Base-by-base conservation (phyloP, 768 basidiomycete genomes). In the Tephrocybe rancida region DNA sequence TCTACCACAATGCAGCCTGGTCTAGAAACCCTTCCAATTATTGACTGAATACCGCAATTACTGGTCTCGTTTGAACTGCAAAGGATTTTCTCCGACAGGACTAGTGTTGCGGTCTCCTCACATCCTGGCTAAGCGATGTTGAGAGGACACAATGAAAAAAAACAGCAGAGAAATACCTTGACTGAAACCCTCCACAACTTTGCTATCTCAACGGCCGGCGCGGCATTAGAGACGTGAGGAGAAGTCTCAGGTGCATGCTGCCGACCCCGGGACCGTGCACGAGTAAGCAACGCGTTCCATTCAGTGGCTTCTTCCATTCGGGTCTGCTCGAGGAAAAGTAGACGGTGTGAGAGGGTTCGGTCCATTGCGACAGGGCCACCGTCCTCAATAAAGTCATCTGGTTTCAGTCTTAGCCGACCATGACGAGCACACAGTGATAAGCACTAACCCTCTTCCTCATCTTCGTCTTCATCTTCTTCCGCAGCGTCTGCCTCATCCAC, bases 1-100 rank as follows among this genome's bases (percentile, higher is more conserved):
- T 54, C 52, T 9, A 54, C 26, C 11, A 47, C 37, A 27, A 54
- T 54, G 27, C 52, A 54, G 16, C 52, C 52, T 19, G 52, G 52
- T 9, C 35, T 26, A 9, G 45, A 47, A 24, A 34, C 52, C 16
- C 39, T 19, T 1, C 52, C 52, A n/a, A 47, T 21, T 11, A 54
- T 42, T 6, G 52, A 47, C 19, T 19, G 13, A 5, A 52, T 29
- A 9, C 13, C 13, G 37, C 44, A 54, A 26, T 6, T 32, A 32
- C 30, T 32, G 6, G 3, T 10, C 3, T 13, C 4, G 3, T 22
- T 25, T 11, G 21, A 21, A 26, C 19, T 27, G 18, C 51, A 35
- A 4, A 47, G 18, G 32, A 42, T 42, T 27, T 54, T 54, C 18
- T 54, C 37, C 45, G 48, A 39, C 3, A 54, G 27, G 22, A 48